A percentile compares a stretch with the other conserved stretches of the same genome.
phyloP scores from a whole-genome alignment of 2,329 filamentous ascomycete species.

The Epichloe festucae region DNA sequence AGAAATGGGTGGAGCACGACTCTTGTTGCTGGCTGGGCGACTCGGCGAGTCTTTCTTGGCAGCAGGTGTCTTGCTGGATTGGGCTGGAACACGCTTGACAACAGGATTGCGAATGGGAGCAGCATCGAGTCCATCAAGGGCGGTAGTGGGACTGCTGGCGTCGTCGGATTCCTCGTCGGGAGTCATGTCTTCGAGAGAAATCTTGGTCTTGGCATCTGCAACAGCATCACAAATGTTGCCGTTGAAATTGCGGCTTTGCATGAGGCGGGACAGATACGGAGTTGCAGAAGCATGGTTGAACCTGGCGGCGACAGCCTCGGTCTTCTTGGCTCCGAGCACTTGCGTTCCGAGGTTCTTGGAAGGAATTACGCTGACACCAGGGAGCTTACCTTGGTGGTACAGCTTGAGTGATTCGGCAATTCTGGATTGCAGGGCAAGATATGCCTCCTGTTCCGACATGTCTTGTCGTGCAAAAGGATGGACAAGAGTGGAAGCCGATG shows the following conservation, averaged over 20 bases:
- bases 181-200: slow-evolving; percentile 35
- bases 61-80: slow-evolving; percentile 38
- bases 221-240: slow-evolving; percentile 47
- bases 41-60: slow-evolving; percentile 23
- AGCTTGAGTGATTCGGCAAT: slow-evolving; percentile 41
- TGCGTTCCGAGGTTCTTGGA: slow-evolving; percentile 14
- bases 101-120: slow-evolving; percentile 23
- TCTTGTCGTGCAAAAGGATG: slow-evolving; percentile 29
- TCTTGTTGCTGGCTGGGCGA: slow-evolving; percentile 47
- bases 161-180: slow-evolving; percentile 43
- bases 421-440: slow-evolving; percentile 34
- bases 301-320: not conserved
- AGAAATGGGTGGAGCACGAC: slow-evolving; percentile 26
- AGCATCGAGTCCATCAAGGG: slow-evolving; percentile 5
- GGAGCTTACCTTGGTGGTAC: slow-evolving; percentile 37
- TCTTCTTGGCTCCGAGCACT: not conserved
- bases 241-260: slow-evolving; percentile 48
- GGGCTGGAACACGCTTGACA: slow-evolving; percentile 45
- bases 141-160: slow-evolving; percentile 9
- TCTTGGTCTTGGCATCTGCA: slow-evolving; percentile 42
- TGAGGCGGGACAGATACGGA: slow-evolving; percentile 54
- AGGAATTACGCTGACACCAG: slow-evolving; percentile 34
- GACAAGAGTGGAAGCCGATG: slow-evolving; percentile 12
- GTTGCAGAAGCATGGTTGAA: slow-evolving; percentile 45
- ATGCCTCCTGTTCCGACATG: slow-evolving; percentile 39